Evolutionary conservation across 331 rosid species (phyloP).

Genomic region (Erythrophleum ivorense): DNA sequence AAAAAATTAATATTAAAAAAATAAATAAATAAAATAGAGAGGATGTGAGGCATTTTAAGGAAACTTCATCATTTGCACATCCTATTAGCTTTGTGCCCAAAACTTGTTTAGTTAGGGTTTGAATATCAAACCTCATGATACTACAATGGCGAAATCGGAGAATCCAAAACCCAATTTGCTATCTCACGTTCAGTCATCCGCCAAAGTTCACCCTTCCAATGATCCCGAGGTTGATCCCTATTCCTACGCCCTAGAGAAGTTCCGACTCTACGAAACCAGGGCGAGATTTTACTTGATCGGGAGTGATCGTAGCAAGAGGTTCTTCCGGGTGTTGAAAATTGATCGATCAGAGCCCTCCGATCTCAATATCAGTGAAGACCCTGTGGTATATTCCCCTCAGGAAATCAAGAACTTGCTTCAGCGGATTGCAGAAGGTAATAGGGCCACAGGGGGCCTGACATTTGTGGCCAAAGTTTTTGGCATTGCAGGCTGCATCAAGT

Average conservation of each 20-base stretch:
- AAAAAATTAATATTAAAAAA: no score
- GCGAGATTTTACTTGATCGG: slow-evolving; percentile 88
- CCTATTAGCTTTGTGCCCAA: background rate
- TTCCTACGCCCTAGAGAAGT: slow-evolving; percentile 81
- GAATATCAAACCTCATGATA: background rate
- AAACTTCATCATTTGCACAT: no score
- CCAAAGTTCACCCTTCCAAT: slow-evolving; percentile 70
- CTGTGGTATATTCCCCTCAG: slow-evolving; percentile 78
- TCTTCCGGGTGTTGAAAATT: slow-evolving; percentile 81
- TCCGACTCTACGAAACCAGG: slow-evolving; percentile 84
- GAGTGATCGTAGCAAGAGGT: slow-evolving; percentile 79
- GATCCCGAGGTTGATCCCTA: slow-evolving; percentile 67
- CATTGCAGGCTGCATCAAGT: slow-evolving; percentile 91
- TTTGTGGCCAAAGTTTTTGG: slow-evolving; percentile 80
- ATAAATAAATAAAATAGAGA: no score
- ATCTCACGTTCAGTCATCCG: slow-evolving; percentile 35
- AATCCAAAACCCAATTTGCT: slow-evolving; percentile 35
- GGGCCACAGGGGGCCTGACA: slow-evolving; percentile 83
- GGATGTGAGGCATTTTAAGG: no score
- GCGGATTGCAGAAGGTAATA: slow-evolving; percentile 85
- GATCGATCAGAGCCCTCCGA: slow-evolving; percentile 91
- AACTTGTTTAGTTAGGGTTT: background rate
- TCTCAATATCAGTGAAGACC: slow-evolving; percentile 84
- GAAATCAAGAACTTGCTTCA: slow-evolving; percentile 86
- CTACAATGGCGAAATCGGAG: slow-evolving; percentile 27